Conservation (phyloP, 1,284 basidiomycete species). For the Leccinum huronense region DNA sequence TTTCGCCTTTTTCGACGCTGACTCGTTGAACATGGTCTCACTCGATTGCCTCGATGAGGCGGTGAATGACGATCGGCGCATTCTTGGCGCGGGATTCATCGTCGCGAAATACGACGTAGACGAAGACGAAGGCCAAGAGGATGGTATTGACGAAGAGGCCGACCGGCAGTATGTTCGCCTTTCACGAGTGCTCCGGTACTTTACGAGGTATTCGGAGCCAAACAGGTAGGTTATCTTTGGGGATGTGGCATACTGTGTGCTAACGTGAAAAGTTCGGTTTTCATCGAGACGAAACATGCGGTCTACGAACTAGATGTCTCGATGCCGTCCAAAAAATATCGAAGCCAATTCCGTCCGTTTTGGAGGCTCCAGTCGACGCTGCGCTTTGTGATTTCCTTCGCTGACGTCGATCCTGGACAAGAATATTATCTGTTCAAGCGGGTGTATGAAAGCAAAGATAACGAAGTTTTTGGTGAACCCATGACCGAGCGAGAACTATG, state of each 20-base stretch:
- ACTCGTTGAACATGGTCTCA: constrained; percentile 28
- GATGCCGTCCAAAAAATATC: constrained; percentile 46
- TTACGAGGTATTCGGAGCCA: constrained; percentile 37
- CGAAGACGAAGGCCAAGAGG: constrained; percentile 46
- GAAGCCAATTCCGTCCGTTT: constrained; percentile 44
- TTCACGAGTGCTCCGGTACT: constrained; percentile 34
- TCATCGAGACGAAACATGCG: constrained; percentile 56
- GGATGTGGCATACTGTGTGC: neutral
- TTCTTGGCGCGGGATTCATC: constrained; percentile 40
- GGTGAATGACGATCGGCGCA: constrained; percentile 11
- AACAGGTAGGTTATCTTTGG: constrained; percentile 38
- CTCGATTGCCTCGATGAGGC: constrained; percentile 8
- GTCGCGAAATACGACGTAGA: constrained; percentile 37
- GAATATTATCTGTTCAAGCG: constrained; percentile 36
- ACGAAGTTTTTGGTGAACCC: constrained; percentile 40
- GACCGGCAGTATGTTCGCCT: constrained; percentile 37
- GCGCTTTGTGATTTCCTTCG: constrained; percentile 47
- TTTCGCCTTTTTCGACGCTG: constrained; percentile 42
- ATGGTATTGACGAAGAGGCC: constrained; percentile 32
- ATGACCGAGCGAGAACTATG: constrained; percentile 42
- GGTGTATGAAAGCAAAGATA: constrained; percentile 35
- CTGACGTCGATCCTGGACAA: constrained; percentile 27
- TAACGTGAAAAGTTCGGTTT: constrained; percentile 44
- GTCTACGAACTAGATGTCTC: constrained; percentile 54
- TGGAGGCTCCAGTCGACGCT: constrained; percentile 49